Percentiles rank a stretch among this genome's conserved stretches.
These are phyloP conservation scores for Microdochium trichocladiopsis DNA, from an alignment of 2,329 filamentous ascomycete genomes.

Conservation along the genomic window DNA sequence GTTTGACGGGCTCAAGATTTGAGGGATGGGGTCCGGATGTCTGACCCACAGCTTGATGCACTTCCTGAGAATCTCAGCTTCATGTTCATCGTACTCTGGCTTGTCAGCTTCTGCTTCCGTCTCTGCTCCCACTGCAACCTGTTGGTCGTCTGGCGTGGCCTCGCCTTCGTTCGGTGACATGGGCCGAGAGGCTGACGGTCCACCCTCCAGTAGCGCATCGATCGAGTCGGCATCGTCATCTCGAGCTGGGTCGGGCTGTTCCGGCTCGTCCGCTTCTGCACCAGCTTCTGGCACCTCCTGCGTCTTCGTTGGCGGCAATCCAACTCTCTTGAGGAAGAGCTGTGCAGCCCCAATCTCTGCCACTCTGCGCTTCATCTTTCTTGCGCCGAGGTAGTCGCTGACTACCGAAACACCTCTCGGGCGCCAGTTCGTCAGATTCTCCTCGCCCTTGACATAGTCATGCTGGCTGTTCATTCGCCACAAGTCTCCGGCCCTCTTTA, in stretches of 20 bases:
- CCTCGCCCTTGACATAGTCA: conserved; percentile 95
- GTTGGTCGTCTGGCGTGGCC: conserved; percentile 14
- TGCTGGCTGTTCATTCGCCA: conserved; percentile 96
- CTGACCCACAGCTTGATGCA: conserved; percentile 59
- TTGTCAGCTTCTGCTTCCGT: conserved; percentile 9
- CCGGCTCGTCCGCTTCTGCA: conserved; percentile 20
- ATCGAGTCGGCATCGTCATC: conserved; percentile 42
- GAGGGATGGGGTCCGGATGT: conserved; percentile 47
- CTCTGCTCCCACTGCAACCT: not conserved
- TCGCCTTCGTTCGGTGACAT: not conserved
- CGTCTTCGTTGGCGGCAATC: conserved; percentile 33
- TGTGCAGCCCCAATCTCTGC: conserved; percentile 75
- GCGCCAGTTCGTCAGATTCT: conserved; percentile 75
- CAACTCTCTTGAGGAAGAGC: conserved; percentile 54
- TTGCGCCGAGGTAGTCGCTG: conserved; percentile 73
- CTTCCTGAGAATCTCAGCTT: conserved; percentile 42
- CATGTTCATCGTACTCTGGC: conserved; percentile 36
- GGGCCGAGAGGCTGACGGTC: conserved; percentile 42
- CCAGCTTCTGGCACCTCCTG: conserved; percentile 28
- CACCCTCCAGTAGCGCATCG: conserved; percentile 51
- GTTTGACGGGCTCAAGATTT: conserved; percentile 51
- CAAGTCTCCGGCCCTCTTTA: conserved; percentile 85
- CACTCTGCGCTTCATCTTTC: conserved; percentile 65
- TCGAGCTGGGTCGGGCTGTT: conserved; percentile 17
- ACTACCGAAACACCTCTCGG: conserved; percentile 86